phyloP scores from a whole-genome alignment of 805 yeast species.

The Wickerhamiella allomyrinae region DNA sequence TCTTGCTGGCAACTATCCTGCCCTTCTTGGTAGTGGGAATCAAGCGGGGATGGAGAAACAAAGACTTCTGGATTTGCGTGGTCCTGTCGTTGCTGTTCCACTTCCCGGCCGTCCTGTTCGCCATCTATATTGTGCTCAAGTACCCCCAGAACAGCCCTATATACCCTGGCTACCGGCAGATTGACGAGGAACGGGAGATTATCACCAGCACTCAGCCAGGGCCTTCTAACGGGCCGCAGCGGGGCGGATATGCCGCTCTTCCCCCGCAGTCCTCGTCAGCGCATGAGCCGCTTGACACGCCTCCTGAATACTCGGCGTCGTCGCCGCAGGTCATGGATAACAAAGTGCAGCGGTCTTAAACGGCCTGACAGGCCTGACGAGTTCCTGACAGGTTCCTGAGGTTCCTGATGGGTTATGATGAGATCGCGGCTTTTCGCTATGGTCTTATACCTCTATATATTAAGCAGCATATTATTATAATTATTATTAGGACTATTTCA shows the following conservation, averaged over 20 bases:
- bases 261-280: too few species aligned
- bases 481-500: too few species aligned
- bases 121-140: conserved; percentile 5
- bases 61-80: conserved; percentile 2
- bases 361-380: too few species aligned
- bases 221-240: too few species aligned
- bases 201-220: background rate
- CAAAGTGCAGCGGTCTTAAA: background rate
- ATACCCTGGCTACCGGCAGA: background rate
- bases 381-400: too few species aligned
- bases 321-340: background rate
- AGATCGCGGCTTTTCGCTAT: too few species aligned
- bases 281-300: background rate
- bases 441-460: too few species aligned
- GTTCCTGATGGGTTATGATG: too few species aligned
- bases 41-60: conserved; percentile 3
- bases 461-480: too few species aligned
- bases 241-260: too few species aligned
- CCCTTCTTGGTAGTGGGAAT: conserved; percentile 2
- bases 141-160: too few species aligned
- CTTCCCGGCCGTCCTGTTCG: conserved; percentile 6
- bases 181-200: background rate
- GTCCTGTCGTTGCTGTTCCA: conserved; percentile 4
- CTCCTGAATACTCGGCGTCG: background rate
- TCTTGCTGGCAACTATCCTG: background rate